Conservation (phyloP, 2,329 filamentous ascomycete genomes). For the Scytalidium sp. region DNA sequence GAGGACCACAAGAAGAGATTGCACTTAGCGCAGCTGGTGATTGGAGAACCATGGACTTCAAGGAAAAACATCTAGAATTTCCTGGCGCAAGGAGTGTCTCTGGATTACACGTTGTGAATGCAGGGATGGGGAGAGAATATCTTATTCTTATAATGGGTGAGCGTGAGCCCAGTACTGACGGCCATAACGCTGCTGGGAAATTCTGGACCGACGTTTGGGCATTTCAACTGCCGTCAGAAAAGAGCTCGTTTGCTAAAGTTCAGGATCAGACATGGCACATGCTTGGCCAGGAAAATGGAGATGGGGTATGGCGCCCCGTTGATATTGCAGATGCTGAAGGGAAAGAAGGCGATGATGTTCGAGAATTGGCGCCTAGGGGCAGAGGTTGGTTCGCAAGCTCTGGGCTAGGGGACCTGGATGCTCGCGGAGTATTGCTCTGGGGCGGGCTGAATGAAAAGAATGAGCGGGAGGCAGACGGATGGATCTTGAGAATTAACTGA, state of each 20-base stretch:
- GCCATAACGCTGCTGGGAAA: conserved; percentile 48
- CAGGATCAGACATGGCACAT: conserved; percentile 52
- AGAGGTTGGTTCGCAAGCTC: conserved; percentile 58
- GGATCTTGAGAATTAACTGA: conserved; percentile 55
- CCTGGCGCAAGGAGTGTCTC: conserved; percentile 53
- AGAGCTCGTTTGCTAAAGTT: conserved; percentile 53
- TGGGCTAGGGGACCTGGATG: conserved; percentile 55
- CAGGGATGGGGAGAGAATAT: conserved; percentile 60
- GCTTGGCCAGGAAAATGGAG: conserved; percentile 50
- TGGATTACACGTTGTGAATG: conserved; percentile 51
- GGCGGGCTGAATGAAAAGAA: conserved; percentile 55
- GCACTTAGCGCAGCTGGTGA: conserved; percentile 45
- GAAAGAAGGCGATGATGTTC: conserved; percentile 41
- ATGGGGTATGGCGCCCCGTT: conserved; percentile 57
- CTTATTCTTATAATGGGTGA: conserved; percentile 62
- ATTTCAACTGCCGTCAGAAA: conserved; percentile 56
- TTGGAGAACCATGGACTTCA: conserved; percentile 52
- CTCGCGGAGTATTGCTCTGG: conserved; percentile 56
- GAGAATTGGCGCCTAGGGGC: conserved; percentile 43
- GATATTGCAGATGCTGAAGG: conserved; percentile 43
- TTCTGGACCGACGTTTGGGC: conserved; percentile 62
- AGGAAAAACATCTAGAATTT: conserved; percentile 41
- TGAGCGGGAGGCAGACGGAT: conserved; percentile 55
- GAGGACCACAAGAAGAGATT: conserved; percentile 37
- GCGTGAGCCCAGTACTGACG: conserved; percentile 43